A percentile compares a stretch with the other conserved stretches of the same genome.
These are phyloP conservation scores for Cladosporium sphaerospermum DNA, from an alignment of 2,329 filamentous ascomycete genomes.

Conservation along the genomic window DNA sequence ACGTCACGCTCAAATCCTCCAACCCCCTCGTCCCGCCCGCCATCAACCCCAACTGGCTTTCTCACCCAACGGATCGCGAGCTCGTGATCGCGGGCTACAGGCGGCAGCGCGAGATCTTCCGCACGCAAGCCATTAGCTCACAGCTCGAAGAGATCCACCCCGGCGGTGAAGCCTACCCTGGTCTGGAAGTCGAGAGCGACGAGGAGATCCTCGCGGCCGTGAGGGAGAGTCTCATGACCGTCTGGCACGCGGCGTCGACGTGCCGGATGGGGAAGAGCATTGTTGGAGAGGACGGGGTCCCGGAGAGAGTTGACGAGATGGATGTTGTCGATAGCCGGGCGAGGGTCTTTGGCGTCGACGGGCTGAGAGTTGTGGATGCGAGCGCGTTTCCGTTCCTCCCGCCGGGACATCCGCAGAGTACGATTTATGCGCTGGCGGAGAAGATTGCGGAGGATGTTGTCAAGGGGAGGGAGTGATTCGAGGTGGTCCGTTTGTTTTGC, in stretches of 20 bases:
- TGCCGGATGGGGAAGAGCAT: constrained; percentile 19
- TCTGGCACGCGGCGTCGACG: constrained; percentile 14
- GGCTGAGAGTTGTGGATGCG: constrained; percentile 22
- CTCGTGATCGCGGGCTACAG: constrained; percentile 29
- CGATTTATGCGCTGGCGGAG: constrained; percentile 14
- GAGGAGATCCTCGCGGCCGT: constrained; percentile 12
- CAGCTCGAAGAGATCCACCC: constrained; percentile 14
- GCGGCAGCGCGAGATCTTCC: constrained; percentile 26
- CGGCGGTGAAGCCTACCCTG: constrained; percentile 29
- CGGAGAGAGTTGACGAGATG: constrained; percentile 13
- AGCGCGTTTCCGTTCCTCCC: constrained; percentile 20
- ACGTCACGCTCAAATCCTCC: constrained; percentile 28
- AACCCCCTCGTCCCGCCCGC: constrained; percentile 25
- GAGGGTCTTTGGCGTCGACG: constrained; percentile 18
- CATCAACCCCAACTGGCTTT: constrained; percentile 34
- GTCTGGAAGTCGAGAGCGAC: constrained; percentile 12
- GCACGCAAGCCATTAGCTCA: constrained; percentile 19
- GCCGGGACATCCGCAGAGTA: constrained; percentile 23
- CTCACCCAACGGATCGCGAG: constrained; percentile 26
- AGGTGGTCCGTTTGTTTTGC: background rate
- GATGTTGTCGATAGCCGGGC: constrained; percentile 20
- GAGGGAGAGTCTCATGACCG: constrained; percentile 3
- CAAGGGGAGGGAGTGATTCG: background rate
- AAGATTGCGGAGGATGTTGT: constrained; percentile 8
- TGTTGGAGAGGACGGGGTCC: background rate